A percentile compares a stretch with the other conserved stretches of the same genome.
Evolutionary conservation across 2,329 filamentous ascomycete genomes (phyloP).

Genomic region (Alternaria incomplexa): DNA sequence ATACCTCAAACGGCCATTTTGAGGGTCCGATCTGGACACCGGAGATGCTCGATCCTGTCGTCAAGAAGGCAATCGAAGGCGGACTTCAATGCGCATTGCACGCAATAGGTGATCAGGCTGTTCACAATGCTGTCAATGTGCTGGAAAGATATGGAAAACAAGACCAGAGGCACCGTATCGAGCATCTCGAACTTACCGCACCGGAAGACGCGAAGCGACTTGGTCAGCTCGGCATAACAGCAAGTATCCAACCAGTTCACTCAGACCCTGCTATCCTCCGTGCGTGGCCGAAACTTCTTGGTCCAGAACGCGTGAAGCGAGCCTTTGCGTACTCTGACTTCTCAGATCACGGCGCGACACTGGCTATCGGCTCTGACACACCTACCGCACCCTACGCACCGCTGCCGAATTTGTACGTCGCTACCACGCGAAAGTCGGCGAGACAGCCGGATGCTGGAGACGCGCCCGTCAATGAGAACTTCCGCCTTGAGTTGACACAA

Average conservation of each 20-base stretch:
- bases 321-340: conserved; percentile 71
- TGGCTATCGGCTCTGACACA: conserved; percentile 66
- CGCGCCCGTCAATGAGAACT: conserved; percentile 59
- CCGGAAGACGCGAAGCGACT: conserved; percentile 63
- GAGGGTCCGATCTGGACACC: conserved; percentile 63
- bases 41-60: conserved; percentile 60
- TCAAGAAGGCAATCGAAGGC: conserved; percentile 60
- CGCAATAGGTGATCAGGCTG: conserved; percentile 68
- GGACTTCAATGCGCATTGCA: conserved; percentile 68
- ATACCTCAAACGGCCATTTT: conserved; percentile 55
- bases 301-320: conserved; percentile 59
- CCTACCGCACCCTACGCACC: conserved; percentile 65
- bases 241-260: conserved; percentile 92
- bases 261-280: conserved; percentile 73
- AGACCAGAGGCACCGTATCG: conserved; percentile 65
- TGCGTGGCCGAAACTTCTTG: conserved; percentile 66
- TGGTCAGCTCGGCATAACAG: conserved; percentile 70
- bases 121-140: conserved; percentile 64
- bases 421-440: conserved; percentile 63
- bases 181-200: conserved; percentile 67
- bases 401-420: conserved; percentile 64
- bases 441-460: conserved; percentile 52
- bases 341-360: conserved; percentile 57
- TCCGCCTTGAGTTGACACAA: conserved; percentile 60
- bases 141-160: conserved; percentile 54